Conservation (phyloP, 371 early-diverging fungal genomes). For the Mortierella sp. region DNA sequence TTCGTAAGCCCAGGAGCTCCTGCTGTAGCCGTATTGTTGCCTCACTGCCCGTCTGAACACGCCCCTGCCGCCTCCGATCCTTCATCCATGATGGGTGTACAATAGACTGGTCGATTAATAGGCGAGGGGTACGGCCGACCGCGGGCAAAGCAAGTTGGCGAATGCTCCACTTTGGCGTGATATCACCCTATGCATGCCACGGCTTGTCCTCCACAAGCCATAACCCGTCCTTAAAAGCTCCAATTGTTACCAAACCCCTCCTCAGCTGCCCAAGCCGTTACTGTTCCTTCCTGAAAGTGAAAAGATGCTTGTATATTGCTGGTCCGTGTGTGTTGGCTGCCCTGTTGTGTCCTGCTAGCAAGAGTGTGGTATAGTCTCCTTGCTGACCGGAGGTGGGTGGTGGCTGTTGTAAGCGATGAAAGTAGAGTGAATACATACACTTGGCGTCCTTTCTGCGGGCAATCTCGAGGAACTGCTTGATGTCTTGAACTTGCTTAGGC, state of each 20-base stretch:
- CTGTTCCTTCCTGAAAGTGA: neutral
- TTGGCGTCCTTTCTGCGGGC: constrained; percentile 97
- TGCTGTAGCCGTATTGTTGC: neutral
- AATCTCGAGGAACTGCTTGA: constrained; percentile 98
- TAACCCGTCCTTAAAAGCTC: neutral
- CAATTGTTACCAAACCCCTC: too few species aligned
- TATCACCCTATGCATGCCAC: neutral
- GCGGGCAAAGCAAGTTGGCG: neutral
- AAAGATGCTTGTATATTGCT: neutral
- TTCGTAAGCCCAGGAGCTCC: neutral
- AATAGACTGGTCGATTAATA: neutral
- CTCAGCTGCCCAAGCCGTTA: neutral
- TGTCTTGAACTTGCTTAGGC: constrained; percentile 98
- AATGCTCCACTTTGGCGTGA: neutral
- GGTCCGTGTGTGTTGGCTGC: neutral
- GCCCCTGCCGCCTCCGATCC: neutral
- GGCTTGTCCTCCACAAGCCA: neutral
- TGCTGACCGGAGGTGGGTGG: neutral
- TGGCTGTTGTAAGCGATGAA: neutral
- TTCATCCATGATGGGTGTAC: neutral
- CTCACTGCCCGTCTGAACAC: neutral
- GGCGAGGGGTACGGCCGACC: neutral
- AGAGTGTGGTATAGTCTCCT: too few species aligned
- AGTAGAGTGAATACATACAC: constrained; percentile 65
- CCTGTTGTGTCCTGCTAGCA: neutral